A percentile compares a stretch with the other conserved stretches of the same genome.
These are phyloP conservation scores for Flaveria floridana DNA, from an alignment of 140 eudicot genomes.

Conservation along the genomic window DNA sequence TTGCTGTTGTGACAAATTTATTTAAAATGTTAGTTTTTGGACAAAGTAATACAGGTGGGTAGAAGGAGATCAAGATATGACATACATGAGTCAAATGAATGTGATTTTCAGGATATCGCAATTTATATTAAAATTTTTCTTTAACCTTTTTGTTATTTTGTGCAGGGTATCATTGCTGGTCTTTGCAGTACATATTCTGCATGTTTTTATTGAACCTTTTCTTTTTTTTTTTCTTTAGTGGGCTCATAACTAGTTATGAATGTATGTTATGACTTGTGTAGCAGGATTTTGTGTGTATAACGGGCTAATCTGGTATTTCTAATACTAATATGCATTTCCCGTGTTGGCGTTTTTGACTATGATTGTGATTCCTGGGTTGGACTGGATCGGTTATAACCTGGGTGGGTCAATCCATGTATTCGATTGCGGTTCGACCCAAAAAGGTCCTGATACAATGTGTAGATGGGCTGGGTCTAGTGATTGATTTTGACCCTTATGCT, in stretches of 20 bases:
- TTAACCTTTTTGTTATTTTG: conserved; percentile 10
- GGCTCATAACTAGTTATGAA: conserved; percentile 9
- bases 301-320: background rate
- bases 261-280: conserved; percentile 15
- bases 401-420: background rate
- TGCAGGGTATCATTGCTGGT: conserved; percentile 37
- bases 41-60: too few relatives aligned
- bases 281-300: conserved; percentile 23
- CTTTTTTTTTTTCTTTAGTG: conserved; percentile 11
- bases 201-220: conserved; percentile 24
- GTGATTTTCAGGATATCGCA: too few relatives aligned
- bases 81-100: too few relatives aligned
- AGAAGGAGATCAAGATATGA: too few relatives aligned
- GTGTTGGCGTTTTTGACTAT: background rate
- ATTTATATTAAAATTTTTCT: background rate
- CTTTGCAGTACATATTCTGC: conserved; percentile 30
- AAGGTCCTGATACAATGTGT: background rate
- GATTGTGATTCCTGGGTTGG: conserved; percentile 2
- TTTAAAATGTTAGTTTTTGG: background rate
- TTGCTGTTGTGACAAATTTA: background rate
- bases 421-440: background rate
- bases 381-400: background rate
- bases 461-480: background rate
- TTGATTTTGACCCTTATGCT: conserved; percentile 1
- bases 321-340: background rate